phyloP scores from a whole-genome alignment of 2,329 filamentous ascomycete genomes.

The Diaporthe destruens region DNA sequence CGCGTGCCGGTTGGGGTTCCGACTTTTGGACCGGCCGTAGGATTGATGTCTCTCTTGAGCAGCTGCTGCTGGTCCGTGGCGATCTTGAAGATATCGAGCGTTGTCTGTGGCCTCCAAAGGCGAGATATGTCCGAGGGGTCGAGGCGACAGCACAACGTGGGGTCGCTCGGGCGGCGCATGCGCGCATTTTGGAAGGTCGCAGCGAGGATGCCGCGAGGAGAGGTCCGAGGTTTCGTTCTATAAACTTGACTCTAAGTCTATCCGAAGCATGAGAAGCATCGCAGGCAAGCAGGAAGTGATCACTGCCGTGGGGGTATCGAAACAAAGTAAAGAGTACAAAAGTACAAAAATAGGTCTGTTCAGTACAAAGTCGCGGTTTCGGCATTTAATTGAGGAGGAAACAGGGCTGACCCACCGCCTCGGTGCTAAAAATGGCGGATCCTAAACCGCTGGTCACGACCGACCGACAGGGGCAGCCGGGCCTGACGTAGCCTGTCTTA shows the following conservation, averaged over 20 bases:
- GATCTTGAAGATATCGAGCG: conserved; percentile 29
- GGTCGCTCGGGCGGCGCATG: conserved; percentile 35
- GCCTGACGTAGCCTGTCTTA: conserved; percentile 15
- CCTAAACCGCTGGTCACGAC: conserved; percentile 23
- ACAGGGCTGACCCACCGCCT: conserved; percentile 19
- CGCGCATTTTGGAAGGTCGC: conserved; percentile 35
- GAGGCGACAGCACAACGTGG: conserved; percentile 29
- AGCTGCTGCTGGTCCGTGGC: conserved; percentile 31
- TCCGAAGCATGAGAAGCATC: conserved; percentile 7
- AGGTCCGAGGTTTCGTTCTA: background rate
- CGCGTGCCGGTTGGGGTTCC: conserved; percentile 34
- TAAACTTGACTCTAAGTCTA: conserved; percentile 8
- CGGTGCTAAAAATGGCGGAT: conserved; percentile 22
- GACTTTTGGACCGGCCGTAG: background rate
- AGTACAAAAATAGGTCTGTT: background rate
- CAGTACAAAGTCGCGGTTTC: conserved; percentile 10
- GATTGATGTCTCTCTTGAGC: background rate
- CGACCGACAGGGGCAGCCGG: conserved; percentile 15
- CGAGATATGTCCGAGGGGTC: conserved; percentile 28
- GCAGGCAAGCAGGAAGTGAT: background rate
- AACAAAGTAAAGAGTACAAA: background rate
- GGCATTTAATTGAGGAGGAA: conserved; percentile 18
- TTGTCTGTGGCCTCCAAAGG: conserved; percentile 20
- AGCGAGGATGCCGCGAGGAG: background rate
- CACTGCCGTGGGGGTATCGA: background rate